Conservation (phyloP, 805 yeast genomes). For the Zygosaccharomyces rouxii region DNA sequence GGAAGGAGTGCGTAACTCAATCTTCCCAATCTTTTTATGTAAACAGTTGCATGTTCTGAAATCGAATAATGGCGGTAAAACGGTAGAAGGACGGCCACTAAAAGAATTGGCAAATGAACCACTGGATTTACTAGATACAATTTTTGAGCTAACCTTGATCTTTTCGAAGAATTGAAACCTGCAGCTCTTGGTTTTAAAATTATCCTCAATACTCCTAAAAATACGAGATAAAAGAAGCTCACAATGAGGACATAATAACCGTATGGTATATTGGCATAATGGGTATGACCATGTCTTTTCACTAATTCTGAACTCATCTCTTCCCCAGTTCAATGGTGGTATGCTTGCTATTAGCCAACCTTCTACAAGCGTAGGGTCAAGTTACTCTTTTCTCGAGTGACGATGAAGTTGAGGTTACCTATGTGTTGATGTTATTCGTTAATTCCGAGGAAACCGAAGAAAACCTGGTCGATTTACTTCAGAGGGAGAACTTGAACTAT, state of each 20-base stretch:
- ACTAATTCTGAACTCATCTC: constrained; percentile 6
- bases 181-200: constrained; percentile 38
- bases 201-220: constrained; percentile 35
- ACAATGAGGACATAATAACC: constrained; percentile 51
- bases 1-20: constrained; percentile 56
- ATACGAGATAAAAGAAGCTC: constrained; percentile 39
- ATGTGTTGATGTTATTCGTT: background rate
- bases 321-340: background rate
- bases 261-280: constrained; percentile 53
- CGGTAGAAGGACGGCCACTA: constrained; percentile 35
- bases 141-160: constrained; percentile 31
- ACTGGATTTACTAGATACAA: constrained; percentile 38
- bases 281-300: constrained; percentile 50
- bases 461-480: background rate
- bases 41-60: constrained; percentile 23
- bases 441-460: background rate
- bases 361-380: background rate
- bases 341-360: background rate
- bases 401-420: background rate
- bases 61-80: constrained; percentile 33
- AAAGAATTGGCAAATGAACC: constrained; percentile 35
- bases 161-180: constrained; percentile 39
- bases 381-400: background rate
- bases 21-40: constrained; percentile 58
- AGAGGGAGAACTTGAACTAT: background rate